phyloP scores from a whole-genome alignment of 228 moss, liverwort and hornwort species.

The Sphagnum fallax region DNA sequence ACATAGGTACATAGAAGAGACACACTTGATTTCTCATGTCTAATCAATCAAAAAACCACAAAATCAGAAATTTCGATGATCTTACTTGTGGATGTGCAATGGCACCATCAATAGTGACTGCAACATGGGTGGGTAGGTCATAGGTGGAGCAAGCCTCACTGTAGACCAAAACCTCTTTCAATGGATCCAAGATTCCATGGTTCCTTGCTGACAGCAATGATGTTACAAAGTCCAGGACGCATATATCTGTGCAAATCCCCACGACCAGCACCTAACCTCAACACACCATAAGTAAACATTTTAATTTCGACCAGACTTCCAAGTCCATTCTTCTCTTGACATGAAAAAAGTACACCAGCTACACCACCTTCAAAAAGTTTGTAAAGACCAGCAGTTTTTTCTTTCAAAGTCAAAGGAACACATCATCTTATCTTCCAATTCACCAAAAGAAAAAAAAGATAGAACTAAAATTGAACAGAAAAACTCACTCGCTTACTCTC shows the following conservation, averaged over 20 bases:
- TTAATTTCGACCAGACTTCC: too few species aligned
- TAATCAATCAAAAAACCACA: neutral
- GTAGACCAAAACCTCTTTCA: conserved; percentile 65
- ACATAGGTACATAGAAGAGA: neutral
- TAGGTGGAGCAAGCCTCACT: conserved; percentile 69
- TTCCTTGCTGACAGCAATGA: conserved; percentile 66
- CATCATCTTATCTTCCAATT: too few species aligned
- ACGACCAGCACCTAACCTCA: conserved; percentile 63
- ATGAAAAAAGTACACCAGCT: too few species aligned
- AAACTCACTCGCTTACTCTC: too few species aligned
- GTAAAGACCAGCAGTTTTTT: too few species aligned
- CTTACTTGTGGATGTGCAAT: conserved; percentile 70
- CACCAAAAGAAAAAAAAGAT: too few species aligned
- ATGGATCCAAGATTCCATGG: conserved; percentile 63
- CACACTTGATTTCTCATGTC: neutral
- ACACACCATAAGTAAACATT: neutral
- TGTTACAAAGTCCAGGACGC: conserved; percentile 80
- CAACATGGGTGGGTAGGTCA: conserved; percentile 46
- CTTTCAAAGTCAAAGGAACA: too few species aligned
- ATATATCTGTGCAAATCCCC: conserved; percentile 90
- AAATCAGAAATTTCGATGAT: neutral
- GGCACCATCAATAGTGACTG: conserved; percentile 19
- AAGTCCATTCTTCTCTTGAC: too few species aligned
- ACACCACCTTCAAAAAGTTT: too few species aligned
- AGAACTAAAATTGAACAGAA: too few species aligned